A percentile compares a stretch with the other conserved stretches of the same genome.
Evolutionary conservation across 345 rosid genomes (phyloP).

Genomic region (Eutrema japonicum): DNA sequence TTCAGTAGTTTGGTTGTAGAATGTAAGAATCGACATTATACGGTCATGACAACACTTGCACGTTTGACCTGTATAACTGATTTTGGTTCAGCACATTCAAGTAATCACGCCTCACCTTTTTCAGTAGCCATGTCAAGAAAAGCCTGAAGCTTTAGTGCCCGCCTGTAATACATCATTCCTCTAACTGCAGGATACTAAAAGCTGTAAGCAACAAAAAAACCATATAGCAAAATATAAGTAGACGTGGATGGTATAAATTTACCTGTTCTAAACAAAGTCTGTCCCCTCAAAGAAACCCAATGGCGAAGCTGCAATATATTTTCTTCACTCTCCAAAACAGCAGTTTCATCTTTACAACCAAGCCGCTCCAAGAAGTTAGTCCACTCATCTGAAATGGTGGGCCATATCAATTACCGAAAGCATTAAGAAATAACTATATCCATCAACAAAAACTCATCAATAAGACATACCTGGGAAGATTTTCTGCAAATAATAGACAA

Average conservation of each 20-base stretch:
- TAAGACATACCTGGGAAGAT: slow-evolving; percentile 75
- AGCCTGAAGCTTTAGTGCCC: slow-evolving; percentile 98
- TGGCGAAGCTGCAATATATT: slow-evolving; percentile 93
- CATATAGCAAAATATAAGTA: slow-evolving; percentile 15
- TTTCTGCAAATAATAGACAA: slow-evolving; percentile 93
- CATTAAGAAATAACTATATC: slow-evolving; percentile 18
- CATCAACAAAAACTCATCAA: slow-evolving; percentile 28
- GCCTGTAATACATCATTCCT: slow-evolving; percentile 99
- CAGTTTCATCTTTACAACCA: slow-evolving; percentile 69
- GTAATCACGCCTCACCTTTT: slow-evolving; percentile 52
- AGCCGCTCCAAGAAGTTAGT: slow-evolving; percentile 89
- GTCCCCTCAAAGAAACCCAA: slow-evolving; percentile 97
- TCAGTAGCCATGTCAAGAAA: slow-evolving; percentile 98
- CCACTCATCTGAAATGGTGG: slow-evolving; percentile 80
- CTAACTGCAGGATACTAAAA: slow-evolving; percentile 61
- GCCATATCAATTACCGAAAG: slow-evolving; percentile 12
- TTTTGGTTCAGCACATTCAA: slow-evolving; percentile 26
- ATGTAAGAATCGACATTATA: not conserved
- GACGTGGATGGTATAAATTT: slow-evolving; percentile 33
- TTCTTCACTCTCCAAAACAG: slow-evolving; percentile 90
- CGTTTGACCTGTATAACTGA: slow-evolving; percentile 11
- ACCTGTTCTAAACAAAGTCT: slow-evolving; percentile 95
- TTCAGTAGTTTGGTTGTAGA: not conserved
- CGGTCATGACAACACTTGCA: not conserved
- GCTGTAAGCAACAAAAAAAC: slow-evolving; percentile 33